These are phyloP conservation scores for Ogataea polymorpha DNA, from an alignment of 805 yeast genomes.

Conservation along the genomic window DNA sequence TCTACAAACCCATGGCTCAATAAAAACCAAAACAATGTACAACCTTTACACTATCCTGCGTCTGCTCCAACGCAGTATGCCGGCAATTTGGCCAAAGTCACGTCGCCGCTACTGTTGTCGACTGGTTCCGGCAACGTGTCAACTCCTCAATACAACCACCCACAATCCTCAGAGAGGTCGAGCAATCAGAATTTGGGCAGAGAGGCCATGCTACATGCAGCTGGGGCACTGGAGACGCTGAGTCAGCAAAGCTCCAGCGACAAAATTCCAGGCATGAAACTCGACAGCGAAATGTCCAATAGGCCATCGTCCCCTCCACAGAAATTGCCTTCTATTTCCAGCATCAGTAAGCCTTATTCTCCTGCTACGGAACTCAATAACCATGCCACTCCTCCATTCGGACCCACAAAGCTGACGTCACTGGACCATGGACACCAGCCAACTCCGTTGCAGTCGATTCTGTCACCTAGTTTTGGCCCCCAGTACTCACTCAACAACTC, in stretches of 20 bases:
- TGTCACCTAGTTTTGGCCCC: constrained; percentile 34
- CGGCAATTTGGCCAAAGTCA: constrained; percentile 57
- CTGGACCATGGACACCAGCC: constrained; percentile 21
- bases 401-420: constrained; percentile 24
- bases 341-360: constrained; percentile 26
- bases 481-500: constrained; percentile 25
- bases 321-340: constrained; percentile 28
- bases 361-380: constrained; percentile 32
- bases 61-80: constrained; percentile 72
- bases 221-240: constrained; percentile 40
- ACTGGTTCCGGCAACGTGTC: constrained; percentile 39
- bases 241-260: constrained; percentile 30
- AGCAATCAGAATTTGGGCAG: constrained; percentile 28
- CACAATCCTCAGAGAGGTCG: constrained; percentile 36
- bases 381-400: constrained; percentile 24
- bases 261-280: constrained; percentile 32
- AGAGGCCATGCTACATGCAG: constrained; percentile 36
- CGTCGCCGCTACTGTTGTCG: constrained; percentile 61
- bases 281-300: constrained; percentile 27
- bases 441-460: constrained; percentile 19
- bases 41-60: constrained; percentile 61
- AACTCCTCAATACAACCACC: constrained; percentile 35
- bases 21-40: constrained; percentile 35
- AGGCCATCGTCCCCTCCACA: constrained; percentile 13
- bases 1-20: constrained; percentile 28